Base-by-base conservation (phyloP, 2,329 filamentous ascomycete genomes). In the Clarireedia paspali region DNA sequence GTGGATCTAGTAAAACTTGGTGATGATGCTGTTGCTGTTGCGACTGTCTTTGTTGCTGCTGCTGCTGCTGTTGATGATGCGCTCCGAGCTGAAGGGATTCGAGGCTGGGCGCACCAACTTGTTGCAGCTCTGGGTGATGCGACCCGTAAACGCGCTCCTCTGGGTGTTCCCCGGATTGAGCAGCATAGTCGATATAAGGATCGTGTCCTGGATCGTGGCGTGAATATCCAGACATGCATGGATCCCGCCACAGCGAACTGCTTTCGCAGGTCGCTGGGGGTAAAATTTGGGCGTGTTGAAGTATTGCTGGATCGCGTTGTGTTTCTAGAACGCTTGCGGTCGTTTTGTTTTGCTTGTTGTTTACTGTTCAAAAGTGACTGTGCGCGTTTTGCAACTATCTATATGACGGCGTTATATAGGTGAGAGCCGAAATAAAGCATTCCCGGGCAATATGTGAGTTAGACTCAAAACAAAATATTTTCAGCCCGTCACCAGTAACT, bases 161-260 rank as follows among this genome's bases (percentile, higher is more conserved):
- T 70, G 77, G 78, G 70, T 82, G 78, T 73, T 78, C 78, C 72
- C 78, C 78, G 74, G 82, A 74, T 75, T 86, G 84, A 71, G 82
- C 76, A 74, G 83, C 79, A 76, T 87, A 88, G 72, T 86, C 82
- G 79, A 88, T 83, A 81, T 85, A 81, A 78, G 87, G 87, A 77
- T 67, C 63, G 63, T 66, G 65, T 54, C 61, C 62, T 59, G 61
- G 82, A 72, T 75, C 71, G 69, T 78, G 80, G 74, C 82, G 78
- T 79, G 83, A 82, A 77, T 88, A 89, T 74, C 63, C 64, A 66
- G 67, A 69, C 67, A 68, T 80, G 74, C 83, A 87, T 87, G 80
- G 82, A 82, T 82, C 79, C 82, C 82, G 83, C 84, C 84, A 87
- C 84, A 87, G 83, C 84, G 79, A 80, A 74, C 76, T 83, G 83